Conservation (phyloP, 768 basidiomycete species). For the Lactarius evosmus region DNA sequence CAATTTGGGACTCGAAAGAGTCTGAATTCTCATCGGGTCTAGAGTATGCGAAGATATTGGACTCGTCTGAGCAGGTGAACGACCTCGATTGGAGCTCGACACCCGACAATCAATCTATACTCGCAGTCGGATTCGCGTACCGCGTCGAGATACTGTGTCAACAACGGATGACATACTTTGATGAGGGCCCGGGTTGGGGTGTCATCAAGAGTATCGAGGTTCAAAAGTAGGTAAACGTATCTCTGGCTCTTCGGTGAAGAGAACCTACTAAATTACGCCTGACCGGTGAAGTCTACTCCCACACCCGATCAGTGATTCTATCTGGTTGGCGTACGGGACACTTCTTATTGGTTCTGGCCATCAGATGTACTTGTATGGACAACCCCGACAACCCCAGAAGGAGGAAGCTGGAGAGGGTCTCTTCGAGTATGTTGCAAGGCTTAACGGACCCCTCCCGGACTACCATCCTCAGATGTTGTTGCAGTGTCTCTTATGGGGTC, state of each 20-base stretch:
- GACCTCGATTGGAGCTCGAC: conserved; percentile 95
- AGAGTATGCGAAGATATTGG: conserved; percentile 63
- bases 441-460: conserved; percentile 84
- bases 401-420: conserved; percentile 46
- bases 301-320: conserved; percentile 80
- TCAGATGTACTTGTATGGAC: conserved; percentile 77
- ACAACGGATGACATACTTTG: conserved; percentile 89
- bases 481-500: conserved; percentile 92
- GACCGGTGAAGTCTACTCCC: conserved; percentile 47
- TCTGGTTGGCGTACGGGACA: conserved; percentile 84
- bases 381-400: conserved; percentile 33
- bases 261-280: conserved; percentile 1
- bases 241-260: not conserved
- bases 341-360: conserved; percentile 80
- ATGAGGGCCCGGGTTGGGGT: conserved; percentile 76
- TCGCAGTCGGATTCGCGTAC: conserved; percentile 82
- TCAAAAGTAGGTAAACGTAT: conserved; percentile 48
- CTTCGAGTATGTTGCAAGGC: conserved; percentile 77
- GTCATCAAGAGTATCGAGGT: conserved; percentile 69
- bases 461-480: conserved; percentile 92
- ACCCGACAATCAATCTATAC: conserved; percentile 82
- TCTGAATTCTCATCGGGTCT: conserved; percentile 91
- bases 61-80: conserved; percentile 54
- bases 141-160: conserved; percentile 87
- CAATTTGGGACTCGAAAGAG: conserved; percentile 95